Evolutionary conservation across 2,329 filamentous ascomycete species (phyloP).

Genomic region (Talaromyces sp.): DNA sequence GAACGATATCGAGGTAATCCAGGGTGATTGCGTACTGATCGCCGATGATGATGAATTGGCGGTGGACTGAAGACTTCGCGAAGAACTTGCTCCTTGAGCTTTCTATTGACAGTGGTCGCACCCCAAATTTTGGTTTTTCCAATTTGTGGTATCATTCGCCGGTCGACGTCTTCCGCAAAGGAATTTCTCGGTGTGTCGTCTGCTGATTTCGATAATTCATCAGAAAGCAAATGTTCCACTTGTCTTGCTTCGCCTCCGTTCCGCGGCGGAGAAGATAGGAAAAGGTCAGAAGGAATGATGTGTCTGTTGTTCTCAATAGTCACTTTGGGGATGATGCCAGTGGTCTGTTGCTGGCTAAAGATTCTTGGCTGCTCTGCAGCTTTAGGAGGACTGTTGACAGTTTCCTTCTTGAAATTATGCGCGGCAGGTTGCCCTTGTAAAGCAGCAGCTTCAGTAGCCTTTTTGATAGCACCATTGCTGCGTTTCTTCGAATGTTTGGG

Average conservation of each 20-base stretch:
- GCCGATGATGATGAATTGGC: slow-evolving; percentile 74
- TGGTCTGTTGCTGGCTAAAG: slow-evolving; percentile 72
- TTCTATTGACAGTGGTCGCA: slow-evolving; percentile 84
- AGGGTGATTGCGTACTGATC: slow-evolving; percentile 61
- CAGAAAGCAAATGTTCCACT: slow-evolving; percentile 22
- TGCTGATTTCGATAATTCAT: slow-evolving; percentile 21
- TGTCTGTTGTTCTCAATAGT: slow-evolving; percentile 92
- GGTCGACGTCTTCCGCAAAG: slow-evolving; percentile 18
- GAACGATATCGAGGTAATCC: slow-evolving; percentile 53
- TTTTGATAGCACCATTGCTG: slow-evolving; percentile 25
- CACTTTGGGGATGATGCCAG: slow-evolving; percentile 75
- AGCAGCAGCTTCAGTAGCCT: slow-evolving; percentile 19
- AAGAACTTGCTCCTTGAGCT: slow-evolving; percentile 83
- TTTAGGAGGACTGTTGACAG: slow-evolving; percentile 5
- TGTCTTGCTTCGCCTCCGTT: slow-evolving; percentile 31
- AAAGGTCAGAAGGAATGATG: slow-evolving; percentile 80
- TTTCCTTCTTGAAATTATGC: slow-evolving; percentile 11
- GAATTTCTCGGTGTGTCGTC: slow-evolving; percentile 16
- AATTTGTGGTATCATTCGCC: slow-evolving; percentile 36
- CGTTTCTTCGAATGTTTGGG: slow-evolving; percentile 56
- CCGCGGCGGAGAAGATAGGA: slow-evolving; percentile 55
- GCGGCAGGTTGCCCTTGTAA: slow-evolving; percentile 21
- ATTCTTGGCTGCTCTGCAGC: slow-evolving; percentile 47
- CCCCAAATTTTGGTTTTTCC: slow-evolving; percentile 66
- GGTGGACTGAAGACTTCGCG: slow-evolving; percentile 87